Evolutionary conservation across 2,329 filamentous ascomycete species (phyloP).

Genomic region (Fusarium caatingaense): DNA sequence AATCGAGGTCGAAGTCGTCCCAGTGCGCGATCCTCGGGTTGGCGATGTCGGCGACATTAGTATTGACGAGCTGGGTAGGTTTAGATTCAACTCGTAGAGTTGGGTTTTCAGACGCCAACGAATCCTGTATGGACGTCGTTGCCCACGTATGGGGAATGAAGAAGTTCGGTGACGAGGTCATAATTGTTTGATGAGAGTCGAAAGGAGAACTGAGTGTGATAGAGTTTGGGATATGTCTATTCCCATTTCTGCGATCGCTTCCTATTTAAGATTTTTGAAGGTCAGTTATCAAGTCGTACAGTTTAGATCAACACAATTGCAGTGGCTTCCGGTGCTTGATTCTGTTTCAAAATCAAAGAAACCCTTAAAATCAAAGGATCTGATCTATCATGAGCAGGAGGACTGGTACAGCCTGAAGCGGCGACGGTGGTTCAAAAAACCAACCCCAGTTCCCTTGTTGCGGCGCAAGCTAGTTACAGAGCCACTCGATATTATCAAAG

Average conservation of each 20-base stretch:
- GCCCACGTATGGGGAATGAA: background rate
- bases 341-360: background rate
- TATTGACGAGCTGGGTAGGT: fast-evolving
- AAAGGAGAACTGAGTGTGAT: background rate
- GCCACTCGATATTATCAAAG: background rate
- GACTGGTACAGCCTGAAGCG: background rate
- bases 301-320: too few relatives aligned
- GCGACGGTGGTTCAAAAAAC: background rate
- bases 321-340: background rate
- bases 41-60: background rate
- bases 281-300: too few relatives aligned
- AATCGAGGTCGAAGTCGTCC: background rate
- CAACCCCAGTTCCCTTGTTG: background rate
- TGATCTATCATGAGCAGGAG: background rate
- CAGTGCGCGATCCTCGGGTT: background rate
- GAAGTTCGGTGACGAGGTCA: background rate
- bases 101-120: background rate
- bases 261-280: too few relatives aligned
- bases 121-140: background rate
- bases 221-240: background rate
- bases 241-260: background rate
- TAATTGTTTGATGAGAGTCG: background rate
- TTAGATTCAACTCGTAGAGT: fast-evolving
- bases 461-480: background rate
- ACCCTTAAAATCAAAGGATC: background rate